Base-by-base conservation (phyloP, 2,329 filamentous ascomycete genomes). In the Cladosporium cucumerinum region DNA sequence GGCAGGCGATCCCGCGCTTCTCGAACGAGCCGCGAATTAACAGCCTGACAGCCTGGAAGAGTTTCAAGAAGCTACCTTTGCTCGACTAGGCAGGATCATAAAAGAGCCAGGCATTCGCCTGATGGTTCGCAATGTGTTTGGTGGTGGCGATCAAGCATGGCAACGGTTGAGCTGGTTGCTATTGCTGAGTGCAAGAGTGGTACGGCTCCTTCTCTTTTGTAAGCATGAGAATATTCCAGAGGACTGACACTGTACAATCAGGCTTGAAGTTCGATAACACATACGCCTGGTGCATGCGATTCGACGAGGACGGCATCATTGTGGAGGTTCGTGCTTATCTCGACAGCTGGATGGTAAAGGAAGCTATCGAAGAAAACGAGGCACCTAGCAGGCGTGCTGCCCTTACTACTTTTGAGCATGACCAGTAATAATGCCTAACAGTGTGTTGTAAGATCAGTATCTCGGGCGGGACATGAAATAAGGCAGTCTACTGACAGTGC, bases 131-230 rank as follows among this genome's bases (percentile, higher is more conserved):
- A 74, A 74, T 64, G 70, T 73, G 2, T 61, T 71, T 12, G 71
- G 71, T 2, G 67, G 66, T 14, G 70, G 70, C 18, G 65, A 69
- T n/a, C 66, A 72, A 57, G 69, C 68, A 43, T 74, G 72, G 72
- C 72, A 2, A 64, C 67, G 0, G 61, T 72, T 5, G 72, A 74
- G 64, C 64, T 73, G n/a, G 69, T 69, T 36, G 72, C 72, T 16
- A 66, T 72, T 60, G 66, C 66, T 23, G 65, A 67, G 3, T 73
- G 71, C 67, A 70, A 71, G 69, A 73, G 73, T 61, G 72, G 72
- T 70, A 48, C 12, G 66, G 5, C 62, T 23, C 43, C 5, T 36
- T n/a, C 52, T 25, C 30, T 3, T 1, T n/a, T 2, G 1, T 10
- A 18, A 43, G 39, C 18, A 14, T 6, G 12, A 39, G 36, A 39